These are phyloP conservation scores for Cytospora chrysosperma DNA, from an alignment of 2,329 filamentous ascomycete species.

Conservation along the genomic window DNA sequence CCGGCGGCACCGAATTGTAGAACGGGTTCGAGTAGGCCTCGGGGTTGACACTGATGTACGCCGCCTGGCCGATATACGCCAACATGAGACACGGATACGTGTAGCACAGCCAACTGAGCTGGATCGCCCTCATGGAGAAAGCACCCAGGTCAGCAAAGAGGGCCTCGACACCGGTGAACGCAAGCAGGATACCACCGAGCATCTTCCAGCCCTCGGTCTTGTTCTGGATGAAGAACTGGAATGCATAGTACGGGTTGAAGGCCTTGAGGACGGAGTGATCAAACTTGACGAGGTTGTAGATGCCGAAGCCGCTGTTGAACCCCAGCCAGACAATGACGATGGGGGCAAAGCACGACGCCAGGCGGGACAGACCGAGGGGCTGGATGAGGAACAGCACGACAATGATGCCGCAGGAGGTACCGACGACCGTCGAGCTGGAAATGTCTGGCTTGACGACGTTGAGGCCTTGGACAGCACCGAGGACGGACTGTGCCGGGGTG, in stretches of 20 bases:
- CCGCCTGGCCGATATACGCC: constrained; percentile 70
- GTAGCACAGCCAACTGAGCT: constrained; percentile 68
- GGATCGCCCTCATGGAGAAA: constrained; percentile 66
- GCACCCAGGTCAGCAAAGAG: constrained; percentile 75
- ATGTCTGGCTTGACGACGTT: constrained; percentile 57
- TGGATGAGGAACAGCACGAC: constrained; percentile 62
- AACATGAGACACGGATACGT: constrained; percentile 63
- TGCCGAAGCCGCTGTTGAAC: constrained; percentile 60
- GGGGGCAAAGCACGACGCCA: constrained; percentile 60
- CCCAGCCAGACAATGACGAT: constrained; percentile 65
- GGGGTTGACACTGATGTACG: constrained; percentile 57
- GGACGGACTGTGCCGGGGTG: constrained; percentile 65
- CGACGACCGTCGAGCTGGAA: constrained; percentile 56
- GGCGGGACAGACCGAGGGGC: constrained; percentile 59
- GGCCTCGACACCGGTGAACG: constrained; percentile 73
- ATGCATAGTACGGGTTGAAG: constrained; percentile 58
- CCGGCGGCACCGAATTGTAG: constrained; percentile 65
- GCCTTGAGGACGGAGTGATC: constrained; percentile 54
- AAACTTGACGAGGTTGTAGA: constrained; percentile 55
- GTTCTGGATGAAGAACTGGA: constrained; percentile 58
- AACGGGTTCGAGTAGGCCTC: constrained; percentile 70
- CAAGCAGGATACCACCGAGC: constrained; percentile 67
- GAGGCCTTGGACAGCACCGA: constrained; percentile 64
- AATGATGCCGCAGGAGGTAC: constrained; percentile 62
- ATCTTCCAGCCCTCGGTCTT: constrained; percentile 60